phyloP scores from a whole-genome alignment of 768 basidiomycete species.

The Lactarius evosmus region DNA sequence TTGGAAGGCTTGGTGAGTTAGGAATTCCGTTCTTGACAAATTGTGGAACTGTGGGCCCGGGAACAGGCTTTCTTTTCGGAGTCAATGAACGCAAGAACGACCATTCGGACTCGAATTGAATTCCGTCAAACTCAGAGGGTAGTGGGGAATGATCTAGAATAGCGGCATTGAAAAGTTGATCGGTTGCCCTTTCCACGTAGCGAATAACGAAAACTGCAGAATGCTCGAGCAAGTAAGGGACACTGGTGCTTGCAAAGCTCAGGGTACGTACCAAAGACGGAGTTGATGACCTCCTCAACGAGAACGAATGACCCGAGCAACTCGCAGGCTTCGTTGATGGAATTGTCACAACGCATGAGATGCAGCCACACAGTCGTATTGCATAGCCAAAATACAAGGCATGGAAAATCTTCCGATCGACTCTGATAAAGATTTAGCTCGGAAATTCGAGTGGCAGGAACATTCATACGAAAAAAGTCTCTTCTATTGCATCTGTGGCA shows the following conservation, averaged over 20 bases:
- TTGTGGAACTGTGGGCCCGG: slow-evolving; percentile 35
- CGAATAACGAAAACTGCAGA: slow-evolving; percentile 88
- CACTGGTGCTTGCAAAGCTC: not conserved
- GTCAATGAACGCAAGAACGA: slow-evolving; percentile 75
- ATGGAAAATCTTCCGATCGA: slow-evolving; percentile 79
- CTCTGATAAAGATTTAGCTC: slow-evolving; percentile 46
- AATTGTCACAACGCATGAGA: slow-evolving; percentile 80
- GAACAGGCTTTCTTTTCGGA: slow-evolving; percentile 52
- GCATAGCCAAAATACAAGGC: slow-evolving; percentile 91
- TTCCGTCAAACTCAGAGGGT: slow-evolving; percentile 71
- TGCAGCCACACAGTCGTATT: slow-evolving; percentile 90
- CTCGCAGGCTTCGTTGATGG: slow-evolving; percentile 76
- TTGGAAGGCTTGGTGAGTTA: slow-evolving; percentile 47
- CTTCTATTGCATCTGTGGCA: slow-evolving; percentile 89
- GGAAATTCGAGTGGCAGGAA: slow-evolving; percentile 7
- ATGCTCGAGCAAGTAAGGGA: slow-evolving; percentile 11
- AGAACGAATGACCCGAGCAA: slow-evolving; percentile 80
- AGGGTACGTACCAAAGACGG: slow-evolving; percentile 73
- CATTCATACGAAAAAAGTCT: slow-evolving; percentile 79
- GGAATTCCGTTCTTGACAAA: slow-evolving; percentile 39
- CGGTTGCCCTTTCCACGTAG: slow-evolving; percentile 84
- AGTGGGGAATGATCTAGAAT: slow-evolving; percentile 79
- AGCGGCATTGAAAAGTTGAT: slow-evolving; percentile 76
- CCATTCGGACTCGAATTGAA: slow-evolving; percentile 98
- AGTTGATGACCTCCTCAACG: slow-evolving; percentile 90